These are phyloP conservation scores for Cylindrotheca fusiformis DNA, from an alignment of 108 stramenopile species.

Conservation along the genomic window DNA sequence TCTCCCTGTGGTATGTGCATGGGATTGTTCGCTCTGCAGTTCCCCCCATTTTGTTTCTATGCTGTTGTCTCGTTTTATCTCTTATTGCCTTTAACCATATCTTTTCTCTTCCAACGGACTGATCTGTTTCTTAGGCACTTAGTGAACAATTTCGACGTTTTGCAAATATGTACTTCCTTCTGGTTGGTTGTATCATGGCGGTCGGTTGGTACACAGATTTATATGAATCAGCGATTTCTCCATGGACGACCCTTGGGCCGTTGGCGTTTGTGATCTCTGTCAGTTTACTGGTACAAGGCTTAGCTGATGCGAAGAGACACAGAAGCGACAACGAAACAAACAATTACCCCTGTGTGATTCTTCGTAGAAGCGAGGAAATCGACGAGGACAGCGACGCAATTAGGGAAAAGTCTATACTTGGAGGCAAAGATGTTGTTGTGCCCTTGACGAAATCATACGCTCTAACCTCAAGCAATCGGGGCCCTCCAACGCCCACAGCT, in stretches of 20 bases:
- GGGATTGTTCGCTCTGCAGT: neutral
- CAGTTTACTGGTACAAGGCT: constrained; percentile 87
- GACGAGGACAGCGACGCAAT: constrained; percentile 36
- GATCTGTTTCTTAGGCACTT: constrained; percentile 58
- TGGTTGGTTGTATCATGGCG: constrained; percentile 91
- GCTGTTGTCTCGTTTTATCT: too few relatives aligned
- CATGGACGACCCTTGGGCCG: constrained; percentile 94
- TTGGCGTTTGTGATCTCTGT: constrained; percentile 85
- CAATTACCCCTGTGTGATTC: constrained; percentile 57
- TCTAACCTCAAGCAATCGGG: constrained; percentile 5
- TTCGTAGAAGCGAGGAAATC: constrained; percentile 52
- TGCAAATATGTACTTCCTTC: constrained; percentile 96
- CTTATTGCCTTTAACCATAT: neutral
- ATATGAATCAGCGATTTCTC: constrained; percentile 84
- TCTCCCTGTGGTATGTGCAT: constrained; percentile 69
- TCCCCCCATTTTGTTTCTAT: constrained; percentile 6
- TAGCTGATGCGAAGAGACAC: constrained; percentile 89
- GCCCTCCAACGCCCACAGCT: constrained; percentile 4
- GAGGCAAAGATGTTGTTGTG: constrained; percentile 50
- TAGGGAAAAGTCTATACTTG: constrained; percentile 29
- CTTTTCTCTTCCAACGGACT: neutral
- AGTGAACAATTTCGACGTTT: constrained; percentile 80
- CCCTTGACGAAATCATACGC: constrained; percentile 29
- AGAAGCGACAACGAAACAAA: constrained; percentile 83
- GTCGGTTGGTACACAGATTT: constrained; percentile 78